These are phyloP conservation scores for Blastomyces parvus DNA, from an alignment of 2,329 filamentous ascomycete species.

Conservation along the genomic window DNA sequence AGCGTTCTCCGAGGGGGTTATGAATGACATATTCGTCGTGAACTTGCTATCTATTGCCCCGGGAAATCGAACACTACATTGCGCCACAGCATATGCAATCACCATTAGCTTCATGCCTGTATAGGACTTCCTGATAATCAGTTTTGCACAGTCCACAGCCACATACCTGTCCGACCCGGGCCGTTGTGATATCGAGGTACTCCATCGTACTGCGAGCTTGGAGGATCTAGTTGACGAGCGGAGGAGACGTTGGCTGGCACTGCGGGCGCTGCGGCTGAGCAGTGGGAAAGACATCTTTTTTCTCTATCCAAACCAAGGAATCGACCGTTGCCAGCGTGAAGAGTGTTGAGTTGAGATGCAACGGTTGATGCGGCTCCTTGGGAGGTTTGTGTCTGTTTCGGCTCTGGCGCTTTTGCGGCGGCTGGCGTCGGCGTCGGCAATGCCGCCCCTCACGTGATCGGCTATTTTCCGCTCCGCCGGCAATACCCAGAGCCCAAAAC, in stretches of 20 bases:
- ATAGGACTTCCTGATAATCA: background rate
- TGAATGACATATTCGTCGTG: slow-evolving; percentile 68
- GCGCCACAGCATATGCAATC: slow-evolving; percentile 4
- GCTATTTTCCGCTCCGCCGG: background rate
- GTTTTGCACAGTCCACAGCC: background rate
- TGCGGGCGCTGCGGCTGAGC: slow-evolving; percentile 13
- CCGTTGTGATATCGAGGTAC: slow-evolving; percentile 46
- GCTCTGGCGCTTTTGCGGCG: slow-evolving; percentile 16
- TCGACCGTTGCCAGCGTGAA: background rate
- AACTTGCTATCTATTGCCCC: slow-evolving; percentile 95
- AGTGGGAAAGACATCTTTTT: slow-evolving; percentile 18
- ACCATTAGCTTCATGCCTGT: slow-evolving; percentile 9
- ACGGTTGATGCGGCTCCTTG: background rate
- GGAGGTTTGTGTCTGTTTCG: slow-evolving; percentile 1
- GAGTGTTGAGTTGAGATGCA: too few relatives aligned
- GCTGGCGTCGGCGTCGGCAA: slow-evolving; percentile 23
- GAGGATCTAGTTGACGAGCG: slow-evolving; percentile 10
- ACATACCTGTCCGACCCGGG: slow-evolving; percentile 51
- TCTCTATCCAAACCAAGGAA: background rate
- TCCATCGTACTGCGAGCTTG: slow-evolving; percentile 36
- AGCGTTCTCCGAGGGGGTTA: slow-evolving; percentile 59
- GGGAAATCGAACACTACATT: slow-evolving; percentile 59
- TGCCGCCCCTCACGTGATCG: slow-evolving; percentile 4
- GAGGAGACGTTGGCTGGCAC: slow-evolving; percentile 8
- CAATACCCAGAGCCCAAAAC: background rate